These are phyloP conservation scores for Xylariaceae sp. DNA, from an alignment of 2,329 filamentous ascomycete species.

Conservation along the genomic window DNA sequence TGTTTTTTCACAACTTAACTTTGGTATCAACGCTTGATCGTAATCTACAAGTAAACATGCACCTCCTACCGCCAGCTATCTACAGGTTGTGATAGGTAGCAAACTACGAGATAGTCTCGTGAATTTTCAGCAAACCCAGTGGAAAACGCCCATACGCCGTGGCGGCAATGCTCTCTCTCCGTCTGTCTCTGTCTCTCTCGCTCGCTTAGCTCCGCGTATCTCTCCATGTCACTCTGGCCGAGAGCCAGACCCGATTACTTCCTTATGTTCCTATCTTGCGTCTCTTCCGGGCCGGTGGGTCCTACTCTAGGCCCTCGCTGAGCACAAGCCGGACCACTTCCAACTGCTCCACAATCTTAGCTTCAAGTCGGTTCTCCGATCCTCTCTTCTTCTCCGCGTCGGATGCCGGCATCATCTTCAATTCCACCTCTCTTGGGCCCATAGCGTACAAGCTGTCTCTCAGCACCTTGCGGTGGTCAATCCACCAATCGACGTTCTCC, in stretches of 20 bases:
- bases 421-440: slow-evolving; percentile 65
- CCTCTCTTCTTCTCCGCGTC: slow-evolving; percentile 36
- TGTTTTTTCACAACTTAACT: background rate
- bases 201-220: background rate
- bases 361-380: slow-evolving; percentile 64
- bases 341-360: slow-evolving; percentile 67
- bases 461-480: slow-evolving; percentile 63
- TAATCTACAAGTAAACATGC: background rate
- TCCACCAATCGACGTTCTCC: slow-evolving; percentile 79
- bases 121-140: background rate
- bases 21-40: background rate
- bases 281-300: background rate
- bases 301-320: slow-evolving; percentile 44
- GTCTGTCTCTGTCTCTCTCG: background rate
- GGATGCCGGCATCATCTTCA: slow-evolving; percentile 39
- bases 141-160: slow-evolving; percentile 17
- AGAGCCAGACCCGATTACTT: background rate
- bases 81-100: background rate
- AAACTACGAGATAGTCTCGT: background rate
- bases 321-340: slow-evolving; percentile 54
- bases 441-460: slow-evolving; percentile 68
- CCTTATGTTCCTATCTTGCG: too few species aligned
- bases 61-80: background rate
- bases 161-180: slow-evolving; percentile 10
- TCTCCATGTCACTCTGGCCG: background rate